Evolutionary conservation across 2,329 filamentous ascomycete species (phyloP).

Genomic region (Nothophaeocryptopus gaeumannii): DNA sequence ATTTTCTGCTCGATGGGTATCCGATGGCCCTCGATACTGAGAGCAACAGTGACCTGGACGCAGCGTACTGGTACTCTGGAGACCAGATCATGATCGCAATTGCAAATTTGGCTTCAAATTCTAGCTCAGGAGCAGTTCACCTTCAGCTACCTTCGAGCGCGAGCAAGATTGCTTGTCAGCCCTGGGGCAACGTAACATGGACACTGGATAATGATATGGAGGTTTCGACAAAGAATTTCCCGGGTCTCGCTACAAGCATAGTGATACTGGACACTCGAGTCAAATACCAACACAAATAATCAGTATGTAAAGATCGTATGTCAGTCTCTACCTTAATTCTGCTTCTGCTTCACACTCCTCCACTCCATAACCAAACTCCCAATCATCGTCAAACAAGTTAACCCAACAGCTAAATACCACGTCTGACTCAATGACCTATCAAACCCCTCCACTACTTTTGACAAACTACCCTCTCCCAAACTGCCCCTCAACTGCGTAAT

Average conservation of each 20-base stretch:
- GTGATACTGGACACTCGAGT: conserved; percentile 18
- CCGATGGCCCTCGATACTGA: conserved; percentile 17
- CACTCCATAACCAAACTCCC: conserved; percentile 31
- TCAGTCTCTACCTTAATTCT: background rate
- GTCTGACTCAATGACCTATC: conserved; percentile 30
- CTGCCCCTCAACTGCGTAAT: conserved; percentile 20
- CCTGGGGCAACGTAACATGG: conserved; percentile 27
- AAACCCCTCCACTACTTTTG: conserved; percentile 23
- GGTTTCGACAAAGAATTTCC: conserved; percentile 16
- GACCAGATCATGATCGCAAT: conserved; percentile 23
- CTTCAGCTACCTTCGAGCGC: conserved; percentile 21
- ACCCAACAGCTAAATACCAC: conserved; percentile 26
- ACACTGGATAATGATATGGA: conserved; percentile 9
- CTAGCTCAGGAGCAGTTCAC: conserved; percentile 6
- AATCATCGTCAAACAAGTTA: conserved; percentile 26
- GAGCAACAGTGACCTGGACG: conserved; percentile 18
- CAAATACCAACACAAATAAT: background rate
- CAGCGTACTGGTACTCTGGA: conserved; percentile 24
- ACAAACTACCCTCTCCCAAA: conserved; percentile 11
- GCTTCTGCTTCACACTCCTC: conserved; percentile 30
- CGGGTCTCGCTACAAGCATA: conserved; percentile 25
- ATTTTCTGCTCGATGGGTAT: conserved; percentile 40
- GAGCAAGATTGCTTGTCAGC: conserved; percentile 19
- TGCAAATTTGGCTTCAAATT: conserved; percentile 20
- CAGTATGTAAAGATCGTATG: background rate